Base-by-base conservation (phyloP, 306 rosid genomes). In the Fagus sylvatica region DNA sequence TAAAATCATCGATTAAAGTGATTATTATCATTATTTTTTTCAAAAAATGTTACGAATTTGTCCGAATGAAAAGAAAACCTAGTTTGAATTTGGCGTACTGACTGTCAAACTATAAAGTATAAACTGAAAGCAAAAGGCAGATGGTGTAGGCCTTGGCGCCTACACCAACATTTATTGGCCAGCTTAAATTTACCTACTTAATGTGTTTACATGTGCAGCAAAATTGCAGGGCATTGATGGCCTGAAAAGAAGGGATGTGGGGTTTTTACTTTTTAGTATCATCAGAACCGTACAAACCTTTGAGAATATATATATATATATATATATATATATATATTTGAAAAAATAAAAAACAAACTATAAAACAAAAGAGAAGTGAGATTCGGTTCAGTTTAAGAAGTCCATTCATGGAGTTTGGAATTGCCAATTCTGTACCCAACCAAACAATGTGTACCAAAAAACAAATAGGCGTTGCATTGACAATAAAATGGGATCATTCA, bases 121-220 rank as follows among this genome's bases (percentile, higher is more conserved):
- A 2, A 37, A 37, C 49, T 3, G 16, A 15, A 3, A 65, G 22
- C 49, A 65, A n/a, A 65, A 2, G 49, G 46, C 69, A 62, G 19
- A 62, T 62, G 19, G 69, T 62, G 39, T 12, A 59, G 16, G 3
- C 6, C 17, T 11, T 54, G 34, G 69, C 54, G 32, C 65, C 55
- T 19, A 64, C 55, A 3, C 19, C 49, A 37, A 70, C 83, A 85
- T 70, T 85, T 78, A 80, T 55, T 79, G 71, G 66, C 56, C 62
- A 59, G 51, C 15, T 54, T 19, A 49, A 70, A 76, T 64, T 75
- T 48, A 71, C 51, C 76, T 34, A 59, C 30, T 41, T 74, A 36
- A 71, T 59, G 19, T 4, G n/a, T 77, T 84, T 78, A 70, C 86
- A 75, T 79, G 84, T 77, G 85, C 83, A 36, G 57, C 80, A 51